A percentile compares a stretch with the other conserved stretches of the same genome.
Evolutionary conservation across 2,329 filamentous ascomycete species (phyloP).

Genomic region (Alternaria panax): DNA sequence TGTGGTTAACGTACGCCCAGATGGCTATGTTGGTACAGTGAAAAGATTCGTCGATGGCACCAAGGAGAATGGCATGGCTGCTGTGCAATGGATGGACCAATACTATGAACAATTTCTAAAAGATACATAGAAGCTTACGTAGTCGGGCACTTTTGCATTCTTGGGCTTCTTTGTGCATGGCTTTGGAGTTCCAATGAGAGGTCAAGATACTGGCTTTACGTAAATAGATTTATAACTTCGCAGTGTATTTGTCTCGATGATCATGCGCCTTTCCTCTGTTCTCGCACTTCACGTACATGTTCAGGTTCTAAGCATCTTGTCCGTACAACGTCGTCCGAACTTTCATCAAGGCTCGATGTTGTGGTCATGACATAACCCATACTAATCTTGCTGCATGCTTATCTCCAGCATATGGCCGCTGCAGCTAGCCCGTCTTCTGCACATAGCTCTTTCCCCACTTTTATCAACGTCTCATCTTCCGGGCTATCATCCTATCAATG

Average conservation of each 20-base stretch:
- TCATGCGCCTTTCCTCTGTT: background rate
- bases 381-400: background rate
- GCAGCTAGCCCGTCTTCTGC: background rate
- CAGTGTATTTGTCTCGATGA: background rate
- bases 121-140: slow-evolving; percentile 26
- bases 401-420: slow-evolving; percentile 4
- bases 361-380: background rate
- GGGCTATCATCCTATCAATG: slow-evolving; percentile 5
- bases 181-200: background rate
- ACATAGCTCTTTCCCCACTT: slow-evolving; percentile 8
- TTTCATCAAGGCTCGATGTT: background rate
- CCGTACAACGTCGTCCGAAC: background rate
- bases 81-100: slow-evolving; percentile 57
- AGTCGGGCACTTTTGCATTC: background rate
- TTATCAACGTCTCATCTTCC: background rate
- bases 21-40: slow-evolving; percentile 76
- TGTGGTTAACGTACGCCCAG: slow-evolving; percentile 73
- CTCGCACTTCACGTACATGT: background rate
- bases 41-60: slow-evolving; percentile 50
- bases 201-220: background rate
- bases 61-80: slow-evolving; percentile 42
- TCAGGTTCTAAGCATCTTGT: background rate
- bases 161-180: background rate
- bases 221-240: background rate
- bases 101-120: slow-evolving; percentile 60